Evolutionary conservation across 441 rosid species (phyloP).

Genomic region (Jatropha multifida): DNA sequence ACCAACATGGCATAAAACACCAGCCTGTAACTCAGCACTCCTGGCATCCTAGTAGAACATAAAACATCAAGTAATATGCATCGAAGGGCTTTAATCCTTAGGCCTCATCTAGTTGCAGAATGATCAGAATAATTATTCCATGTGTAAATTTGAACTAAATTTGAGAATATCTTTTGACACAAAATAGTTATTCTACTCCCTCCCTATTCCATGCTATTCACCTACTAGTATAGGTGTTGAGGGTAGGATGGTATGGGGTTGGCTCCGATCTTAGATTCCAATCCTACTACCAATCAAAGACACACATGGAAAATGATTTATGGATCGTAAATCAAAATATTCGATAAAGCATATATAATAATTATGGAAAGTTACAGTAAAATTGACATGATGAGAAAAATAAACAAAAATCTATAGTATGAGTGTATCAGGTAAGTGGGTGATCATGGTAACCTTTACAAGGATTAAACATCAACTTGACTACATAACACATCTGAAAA

Average conservation of each 20-base stretch:
- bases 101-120: too few species aligned
- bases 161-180: too few species aligned
- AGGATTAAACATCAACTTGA: constrained; percentile 8
- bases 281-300: neutral
- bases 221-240: too few species aligned
- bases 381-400: neutral
- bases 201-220: too few species aligned
- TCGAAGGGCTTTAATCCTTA: too few species aligned
- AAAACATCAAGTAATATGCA: too few species aligned
- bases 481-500: constrained; percentile 14
- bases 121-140: too few species aligned
- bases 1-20: too few species aligned
- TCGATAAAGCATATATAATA: neutral
- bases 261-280: neutral
- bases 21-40: too few species aligned
- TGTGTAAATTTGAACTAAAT: too few species aligned
- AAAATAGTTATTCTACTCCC: too few species aligned
- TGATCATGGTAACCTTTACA: constrained; percentile 15
- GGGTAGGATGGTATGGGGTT: neutral
- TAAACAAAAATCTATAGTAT: neutral
- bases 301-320: neutral
- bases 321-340: neutral
- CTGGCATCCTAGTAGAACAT: too few species aligned
- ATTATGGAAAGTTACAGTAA: neutral
- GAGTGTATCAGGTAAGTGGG: constrained; percentile 5